These are phyloP conservation scores for Colletotrichum euphorbiae DNA, from an alignment of 2,329 filamentous ascomycete genomes.

Conservation along the genomic window DNA sequence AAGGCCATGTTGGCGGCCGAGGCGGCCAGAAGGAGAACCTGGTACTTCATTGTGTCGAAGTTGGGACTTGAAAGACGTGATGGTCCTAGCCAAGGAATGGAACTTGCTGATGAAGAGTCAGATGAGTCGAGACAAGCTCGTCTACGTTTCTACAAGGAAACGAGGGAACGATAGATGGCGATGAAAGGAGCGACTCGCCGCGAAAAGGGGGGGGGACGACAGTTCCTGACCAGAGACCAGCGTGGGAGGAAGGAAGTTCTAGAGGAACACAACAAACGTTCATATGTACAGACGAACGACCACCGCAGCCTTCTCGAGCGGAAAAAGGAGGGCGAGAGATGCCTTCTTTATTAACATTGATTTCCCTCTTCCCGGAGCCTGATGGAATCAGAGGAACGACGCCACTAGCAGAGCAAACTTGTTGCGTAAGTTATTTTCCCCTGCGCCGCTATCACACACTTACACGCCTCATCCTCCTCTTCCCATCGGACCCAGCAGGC, in stretches of 20 bases:
- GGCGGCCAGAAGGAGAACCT: slow-evolving; percentile 38
- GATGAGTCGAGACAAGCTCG: not conserved
- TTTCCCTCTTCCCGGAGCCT: slow-evolving; percentile 6
- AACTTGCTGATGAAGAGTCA: slow-evolving; percentile 3
- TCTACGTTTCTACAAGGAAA: slow-evolving; percentile 1
- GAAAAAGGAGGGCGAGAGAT: not conserved
- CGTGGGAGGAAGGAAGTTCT: slow-evolving; percentile 9
- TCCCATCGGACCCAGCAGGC: slow-evolving; percentile 16
- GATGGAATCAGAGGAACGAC: slow-evolving; percentile 1
- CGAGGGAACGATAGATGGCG: slow-evolving; percentile 21
- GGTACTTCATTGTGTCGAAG: slow-evolving; percentile 40
- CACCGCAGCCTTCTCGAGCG: not conserved
- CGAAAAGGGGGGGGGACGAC: not conserved
- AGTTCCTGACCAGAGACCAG: slow-evolving; percentile 33
- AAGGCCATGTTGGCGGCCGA: slow-evolving; percentile 36
- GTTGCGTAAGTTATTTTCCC: slow-evolving; percentile 20
- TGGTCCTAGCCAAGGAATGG: slow-evolving; percentile 7
- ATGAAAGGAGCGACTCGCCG: slow-evolving; percentile 27
- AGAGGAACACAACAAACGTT: slow-evolving; percentile 1
- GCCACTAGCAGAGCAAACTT: slow-evolving; percentile 23
- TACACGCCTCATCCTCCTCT: slow-evolving; percentile 14
- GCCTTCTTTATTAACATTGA: slow-evolving; percentile 14
- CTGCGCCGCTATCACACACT: slow-evolving; percentile 6
- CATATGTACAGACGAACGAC: not conserved
- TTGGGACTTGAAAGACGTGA: slow-evolving; percentile 10